Evolutionary conservation across 2,329 filamentous ascomycete species (phyloP), one percentile per base, ranked within the genome.

Genomic region (Byssothecium circinans): DNA sequence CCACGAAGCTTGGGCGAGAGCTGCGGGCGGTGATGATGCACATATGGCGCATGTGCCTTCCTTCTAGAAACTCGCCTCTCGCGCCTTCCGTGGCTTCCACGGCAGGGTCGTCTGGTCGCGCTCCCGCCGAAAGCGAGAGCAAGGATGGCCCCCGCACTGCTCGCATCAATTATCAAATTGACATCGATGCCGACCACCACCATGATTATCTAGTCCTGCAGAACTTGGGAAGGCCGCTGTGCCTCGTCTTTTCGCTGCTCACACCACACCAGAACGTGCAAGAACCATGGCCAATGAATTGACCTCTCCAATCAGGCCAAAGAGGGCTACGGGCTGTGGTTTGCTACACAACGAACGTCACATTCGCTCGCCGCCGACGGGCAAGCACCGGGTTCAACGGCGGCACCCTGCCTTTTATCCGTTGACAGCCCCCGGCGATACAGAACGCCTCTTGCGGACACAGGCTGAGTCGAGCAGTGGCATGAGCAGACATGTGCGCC

Each of bases 381-480:
- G 6, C 53, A 51, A 55, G 56, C 52, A 53, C 50, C 53, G 54
- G 57, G 44, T 56, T 49, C 50, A 57, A 60, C 54, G 53, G 52
- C 54, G 41, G 53, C 48, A 49, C 40, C 37, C 41, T 42, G 54
- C 54, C 45, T 45, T 54, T 60, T 55, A 58, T 41, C 53, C 56
- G 60, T 53, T 42, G 54, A 50, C 49, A 56, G 53, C 43, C 41
- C 45, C 41, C 18, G 49, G 57, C 57, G 19, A 23, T 41, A 59
- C 57, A 48, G 44, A 47, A 41, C 47, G 40, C 43, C 36, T 38
- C 20, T 37, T 38, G 37, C 47, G 55, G 50, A 53, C 41, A 51
- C 47, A 58, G 55, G 42, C 56, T 57, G 54, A 53, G 51, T 53
- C 37, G 57, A 43, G 43, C 32, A 39, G 38, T 23, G 49, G 40